Percentiles rank a stretch among this genome's conserved stretches.
Evolutionary conservation across 2,329 filamentous ascomycete genomes (phyloP).

Genomic region (Sporothrix euskadiensis): DNA sequence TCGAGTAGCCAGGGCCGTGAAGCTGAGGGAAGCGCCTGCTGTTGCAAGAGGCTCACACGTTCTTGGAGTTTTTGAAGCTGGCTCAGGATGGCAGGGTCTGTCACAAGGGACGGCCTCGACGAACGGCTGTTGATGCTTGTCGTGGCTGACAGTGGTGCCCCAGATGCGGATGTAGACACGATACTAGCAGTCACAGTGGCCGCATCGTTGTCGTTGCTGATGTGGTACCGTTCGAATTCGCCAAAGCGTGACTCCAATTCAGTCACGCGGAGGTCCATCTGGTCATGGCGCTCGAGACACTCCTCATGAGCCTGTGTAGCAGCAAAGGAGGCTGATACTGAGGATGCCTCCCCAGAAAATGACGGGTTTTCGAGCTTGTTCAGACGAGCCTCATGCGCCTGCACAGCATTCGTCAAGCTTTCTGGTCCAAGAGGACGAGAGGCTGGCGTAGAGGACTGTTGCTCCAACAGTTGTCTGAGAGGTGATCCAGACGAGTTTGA

Average conservation of each 20-base stretch:
- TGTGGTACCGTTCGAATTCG: slow-evolving; percentile 57
- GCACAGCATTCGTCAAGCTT: slow-evolving; percentile 54
- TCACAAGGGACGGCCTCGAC: slow-evolving; percentile 31
- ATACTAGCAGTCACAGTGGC: slow-evolving; percentile 48
- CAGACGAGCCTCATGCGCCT: slow-evolving; percentile 64
- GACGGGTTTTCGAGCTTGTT: slow-evolving; percentile 70
- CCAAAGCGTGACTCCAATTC: slow-evolving; percentile 67
- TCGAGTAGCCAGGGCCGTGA: slow-evolving; percentile 71
- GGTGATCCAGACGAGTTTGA: slow-evolving; percentile 40
- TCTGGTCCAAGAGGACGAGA: slow-evolving; percentile 33
- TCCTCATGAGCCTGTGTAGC: slow-evolving; percentile 61
- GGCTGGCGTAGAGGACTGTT: not conserved
- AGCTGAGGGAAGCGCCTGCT: slow-evolving; percentile 57
- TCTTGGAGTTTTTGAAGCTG: slow-evolving; percentile 42
- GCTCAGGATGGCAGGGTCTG: slow-evolving; percentile 50
- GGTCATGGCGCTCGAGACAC: slow-evolving; percentile 66
- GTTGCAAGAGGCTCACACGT: slow-evolving; percentile 16
- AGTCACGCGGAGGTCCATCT: slow-evolving; percentile 64
- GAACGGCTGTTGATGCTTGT: slow-evolving; percentile 15
- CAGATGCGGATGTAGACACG: slow-evolving; percentile 48
- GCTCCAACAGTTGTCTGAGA: not conserved
- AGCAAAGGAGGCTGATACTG: not conserved
- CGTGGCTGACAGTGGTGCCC: slow-evolving; percentile 36
- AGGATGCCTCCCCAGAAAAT: slow-evolving; percentile 49
- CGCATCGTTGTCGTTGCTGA: slow-evolving; percentile 49